Base-by-base conservation (phyloP, 1,284 basidiomycete species). In the Hymenochaete sp. region DNA sequence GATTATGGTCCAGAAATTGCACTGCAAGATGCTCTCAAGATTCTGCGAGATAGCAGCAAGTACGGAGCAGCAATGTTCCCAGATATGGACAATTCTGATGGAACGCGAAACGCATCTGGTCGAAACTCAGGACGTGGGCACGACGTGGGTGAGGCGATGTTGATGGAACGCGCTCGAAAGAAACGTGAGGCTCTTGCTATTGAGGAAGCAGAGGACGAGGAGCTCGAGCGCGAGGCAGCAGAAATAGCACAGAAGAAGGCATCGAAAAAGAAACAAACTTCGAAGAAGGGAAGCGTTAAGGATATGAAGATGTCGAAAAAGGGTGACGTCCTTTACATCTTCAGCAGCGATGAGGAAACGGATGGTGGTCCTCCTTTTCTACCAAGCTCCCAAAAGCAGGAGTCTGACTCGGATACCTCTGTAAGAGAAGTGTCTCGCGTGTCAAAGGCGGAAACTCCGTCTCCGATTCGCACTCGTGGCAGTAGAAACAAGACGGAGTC, bases 51-150 rank as follows among this genome's bases (percentile, higher is more conserved):
- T 38, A 88, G 84, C 53, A 74, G 79, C 1, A 70, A 72, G 32
- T 89, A 86, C 53, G 86, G 85, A 2, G 77, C 81, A 3, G 73
- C 79, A 2, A 88, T 88, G 82, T 89, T 88, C 56, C 85, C 76
- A 0, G 71, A 73, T 44, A 56, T 75, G 1, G 74, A 72, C 35
- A 70, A 71, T 42, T 66, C 62, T 8, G 68, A 65, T 21, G 74
- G 33, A 64, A 60, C 22, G 18, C 28, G 64, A 13, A 65, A n/a
- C 7, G 35, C n/a, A n/a, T n/a, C 21, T 13, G 32, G n/a, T n/a
- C n/a, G 25, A 21, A 9, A 9, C 9, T 13, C 52, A 2, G 50
- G 47, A 28, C 50, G 51, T 14, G 52, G 49, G 7, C 55, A 58
- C 2, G 64, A 55, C n/a, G 64, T 57, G 0, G 57, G 56, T 9